phyloP scores from a whole-genome alignment of 2,329 filamentous ascomycete species.

The Pseudogymnoascus sp. region DNA sequence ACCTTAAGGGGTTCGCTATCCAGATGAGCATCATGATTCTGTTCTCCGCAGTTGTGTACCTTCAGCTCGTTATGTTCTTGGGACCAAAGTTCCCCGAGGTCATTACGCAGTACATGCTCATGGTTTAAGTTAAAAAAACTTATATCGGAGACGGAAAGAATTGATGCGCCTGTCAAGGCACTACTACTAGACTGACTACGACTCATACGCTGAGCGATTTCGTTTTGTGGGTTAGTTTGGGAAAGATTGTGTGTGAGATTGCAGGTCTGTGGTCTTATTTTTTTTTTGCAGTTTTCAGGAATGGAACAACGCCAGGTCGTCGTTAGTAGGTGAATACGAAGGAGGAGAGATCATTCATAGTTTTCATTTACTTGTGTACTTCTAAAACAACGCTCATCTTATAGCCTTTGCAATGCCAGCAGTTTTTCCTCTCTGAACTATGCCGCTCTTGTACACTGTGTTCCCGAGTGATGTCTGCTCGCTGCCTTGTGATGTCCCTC shows the following conservation, averaged over 20 bases:
- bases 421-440: background rate
- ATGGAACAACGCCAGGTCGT: background rate
- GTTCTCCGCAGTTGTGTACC: conserved; percentile 42
- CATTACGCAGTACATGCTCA: conserved; percentile 3
- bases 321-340: background rate
- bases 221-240: background rate
- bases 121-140: background rate
- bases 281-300: background rate
- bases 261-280: background rate
- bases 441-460: background rate
- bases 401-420: conserved; percentile 5
- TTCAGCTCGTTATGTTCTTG: conserved; percentile 44
- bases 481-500: background rate
- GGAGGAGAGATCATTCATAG: background rate
- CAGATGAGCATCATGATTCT: conserved; percentile 40
- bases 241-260: background rate
- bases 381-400: background rate
- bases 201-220: background rate
- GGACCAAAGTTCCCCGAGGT: conserved; percentile 21
- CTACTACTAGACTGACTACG: background rate
- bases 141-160: background rate
- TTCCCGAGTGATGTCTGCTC: background rate
- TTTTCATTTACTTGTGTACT: conserved; percentile 5
- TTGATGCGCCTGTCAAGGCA: background rate
- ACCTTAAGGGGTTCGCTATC: conserved; percentile 61